phyloP scores from a whole-genome alignment of 176 grass and related monocot genomes.

The Avena sativa region DNA sequence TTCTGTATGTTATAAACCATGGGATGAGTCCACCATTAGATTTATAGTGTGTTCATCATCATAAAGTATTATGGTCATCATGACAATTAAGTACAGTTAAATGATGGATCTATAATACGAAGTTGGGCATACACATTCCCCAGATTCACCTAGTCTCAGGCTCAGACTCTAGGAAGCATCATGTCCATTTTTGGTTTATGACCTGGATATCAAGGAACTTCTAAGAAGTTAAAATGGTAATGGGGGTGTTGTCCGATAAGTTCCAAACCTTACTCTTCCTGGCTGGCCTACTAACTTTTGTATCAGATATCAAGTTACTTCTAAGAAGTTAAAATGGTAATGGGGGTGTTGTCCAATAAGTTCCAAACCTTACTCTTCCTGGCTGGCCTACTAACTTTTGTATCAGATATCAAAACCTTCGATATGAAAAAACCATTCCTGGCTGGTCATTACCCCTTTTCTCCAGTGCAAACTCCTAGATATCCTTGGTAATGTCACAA shows the following conservation, averaged over 20 bases:
- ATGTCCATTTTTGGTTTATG: constrained; percentile 25
- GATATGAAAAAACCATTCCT: background rate
- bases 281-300: background rate
- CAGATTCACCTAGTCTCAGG: background rate
- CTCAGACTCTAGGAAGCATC: constrained; percentile 12
- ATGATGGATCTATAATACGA: background rate
- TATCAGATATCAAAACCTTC: background rate
- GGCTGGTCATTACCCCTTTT: constrained; percentile 1
- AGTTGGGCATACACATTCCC: constrained; percentile 7
- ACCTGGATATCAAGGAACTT: constrained; percentile 5
- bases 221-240: background rate
- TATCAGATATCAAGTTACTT: background rate
- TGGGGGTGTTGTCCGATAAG: background rate
- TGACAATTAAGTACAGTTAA: background rate
- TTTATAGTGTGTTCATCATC: constrained; percentile 17
- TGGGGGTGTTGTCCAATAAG: background rate
- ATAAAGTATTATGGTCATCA: constrained; percentile 33
- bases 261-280: constrained; percentile 30
- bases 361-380: constrained; percentile 32
- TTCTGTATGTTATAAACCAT: constrained; percentile 11
- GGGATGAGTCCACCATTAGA: constrained; percentile 4
- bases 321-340: background rate
- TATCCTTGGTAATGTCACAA: background rate
- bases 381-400: background rate
- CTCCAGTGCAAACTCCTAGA: constrained; percentile 12